A percentile compares a stretch with the other conserved stretches of the same genome.
These are phyloP conservation scores for Mariannaea elegans DNA, from an alignment of 2,329 filamentous ascomycete species.

Conservation along the genomic window DNA sequence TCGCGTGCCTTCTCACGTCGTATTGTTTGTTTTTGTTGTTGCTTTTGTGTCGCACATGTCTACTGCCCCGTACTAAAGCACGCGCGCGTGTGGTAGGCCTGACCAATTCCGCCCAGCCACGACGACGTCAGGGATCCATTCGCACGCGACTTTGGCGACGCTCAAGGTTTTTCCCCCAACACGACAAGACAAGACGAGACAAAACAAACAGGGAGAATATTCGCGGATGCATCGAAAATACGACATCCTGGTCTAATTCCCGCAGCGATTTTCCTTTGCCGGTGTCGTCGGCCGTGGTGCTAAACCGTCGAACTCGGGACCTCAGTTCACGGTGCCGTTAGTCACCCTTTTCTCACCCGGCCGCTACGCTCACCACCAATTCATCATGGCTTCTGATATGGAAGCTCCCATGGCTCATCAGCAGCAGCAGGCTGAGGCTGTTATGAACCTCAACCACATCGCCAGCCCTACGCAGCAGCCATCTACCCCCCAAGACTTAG, in stretches of 20 bases:
- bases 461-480: slow-evolving; percentile 46
- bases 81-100: slow-evolving; percentile 28
- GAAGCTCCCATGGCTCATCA: slow-evolving; percentile 42
- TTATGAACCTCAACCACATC: slow-evolving; percentile 42
- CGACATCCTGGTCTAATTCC: slow-evolving; percentile 2
- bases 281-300: slow-evolving; percentile 2
- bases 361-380: slow-evolving; percentile 12
- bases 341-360: neutral
- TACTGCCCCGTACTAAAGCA: slow-evolving; percentile 24
- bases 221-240: neutral
- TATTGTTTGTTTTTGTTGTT: slow-evolving; percentile 14
- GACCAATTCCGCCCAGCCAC: slow-evolving; percentile 35
- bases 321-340: slow-evolving; percentile 10
- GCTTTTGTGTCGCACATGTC: slow-evolving; percentile 24
- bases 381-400: slow-evolving; percentile 49
- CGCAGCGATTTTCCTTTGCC: neutral
- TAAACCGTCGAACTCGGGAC: slow-evolving; percentile 21
- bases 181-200: slow-evolving; percentile 25
- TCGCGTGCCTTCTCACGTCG: neutral
- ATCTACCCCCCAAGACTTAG: slow-evolving; percentile 43
- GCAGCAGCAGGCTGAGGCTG: slow-evolving; percentile 43
- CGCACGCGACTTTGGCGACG: slow-evolving; percentile 26
- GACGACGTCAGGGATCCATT: slow-evolving; percentile 32
- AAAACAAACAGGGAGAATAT: slow-evolving; percentile 15
- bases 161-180: slow-evolving; percentile 6